A percentile compares a stretch with the other conserved stretches of the same genome.
Evolutionary conservation across 768 basidiomycete species (phyloP).

Genomic region (Pholiota conissans): DNA sequence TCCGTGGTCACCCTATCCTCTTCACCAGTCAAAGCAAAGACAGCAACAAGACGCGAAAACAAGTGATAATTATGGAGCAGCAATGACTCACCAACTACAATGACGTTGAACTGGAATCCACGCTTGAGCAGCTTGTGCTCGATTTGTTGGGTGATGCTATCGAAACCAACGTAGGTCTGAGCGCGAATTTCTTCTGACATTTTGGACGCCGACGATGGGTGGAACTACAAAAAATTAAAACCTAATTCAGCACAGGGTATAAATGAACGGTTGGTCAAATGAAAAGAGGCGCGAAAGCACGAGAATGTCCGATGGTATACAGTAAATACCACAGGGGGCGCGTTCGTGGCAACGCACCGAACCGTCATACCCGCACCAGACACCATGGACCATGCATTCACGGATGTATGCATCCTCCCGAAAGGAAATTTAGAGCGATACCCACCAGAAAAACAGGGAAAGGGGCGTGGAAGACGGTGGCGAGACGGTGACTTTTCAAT

Average conservation of each 20-base stretch:
- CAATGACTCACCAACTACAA: constrained; percentile 79
- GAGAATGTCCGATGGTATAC: not conserved
- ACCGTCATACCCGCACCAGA: not conserved
- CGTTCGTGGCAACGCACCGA: not conserved
- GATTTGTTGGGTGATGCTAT: constrained; percentile 95
- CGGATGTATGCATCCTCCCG: not conserved
- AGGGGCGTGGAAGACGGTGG: not conserved
- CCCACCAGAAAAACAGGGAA: constrained; percentile 6
- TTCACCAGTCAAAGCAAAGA: not conserved
- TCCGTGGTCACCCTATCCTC: not conserved
- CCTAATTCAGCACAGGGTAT: too few species aligned
- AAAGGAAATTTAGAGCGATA: not conserved
- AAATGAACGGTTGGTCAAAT: not conserved
- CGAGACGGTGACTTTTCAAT: constrained; percentile 6
- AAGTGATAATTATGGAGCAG: not conserved
- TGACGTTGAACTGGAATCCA: constrained; percentile 99
- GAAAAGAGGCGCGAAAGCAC: not conserved
- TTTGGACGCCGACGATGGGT: not conserved
- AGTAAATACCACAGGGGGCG: not conserved
- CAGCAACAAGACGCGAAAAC: not conserved
- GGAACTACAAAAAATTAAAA: not conserved
- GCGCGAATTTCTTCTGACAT: constrained; percentile 77
- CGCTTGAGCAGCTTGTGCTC: constrained; percentile 99
- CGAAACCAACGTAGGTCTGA: constrained; percentile 94
- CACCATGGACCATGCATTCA: too few species aligned